Evolutionary conservation across 225 moss, liverwort and hornwort species (phyloP), one percentile per base, ranked within the genome.

Genomic region (Physcomitrium patens): DNA sequence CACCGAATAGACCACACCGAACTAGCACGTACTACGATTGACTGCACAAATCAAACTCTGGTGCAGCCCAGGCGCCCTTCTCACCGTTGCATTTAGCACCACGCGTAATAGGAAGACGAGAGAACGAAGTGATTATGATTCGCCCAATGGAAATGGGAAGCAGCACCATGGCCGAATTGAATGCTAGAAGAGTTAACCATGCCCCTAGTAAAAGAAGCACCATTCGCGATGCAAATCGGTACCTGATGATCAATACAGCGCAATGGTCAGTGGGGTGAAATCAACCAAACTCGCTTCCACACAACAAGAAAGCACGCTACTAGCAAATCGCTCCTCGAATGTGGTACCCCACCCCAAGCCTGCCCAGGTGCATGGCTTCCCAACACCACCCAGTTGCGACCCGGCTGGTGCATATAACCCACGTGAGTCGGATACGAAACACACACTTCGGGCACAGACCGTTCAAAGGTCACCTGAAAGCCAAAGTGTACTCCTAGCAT

Each of bases 11-110:
- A 74, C 4, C 22, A 4, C 5, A 43, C 27, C 22, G 22, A 55
- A 73, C 50, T 22, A 69, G 54, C 26, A 65, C 22, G 50, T 63
- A 53, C 46, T 64, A 12, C 24, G 26, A 42, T 27, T 52, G 24
- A 71, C 62, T 58, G 57, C 28, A 75, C 22, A 15, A 12, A 53
- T 52, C 58, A 12, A 8, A 26, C 20, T 58, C 68, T 49, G 28
- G 12, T 53, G 71, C 6, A 61, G 23, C 37, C 37, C 26, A 72
- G 66, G 64, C 27, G 69, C 49, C 53, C 41, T 67, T 76, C 89
- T 87, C 28, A 99, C 97, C 97, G 67, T 95, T 99, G 84, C 97
- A 99, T 78, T 99, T 95, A 23, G 93, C 95, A 80, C 93, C 95
- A 48, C 87, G 86, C 16, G 91, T 89, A 20, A 99, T 86, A 65